A percentile compares a stretch with the other conserved stretches of the same genome.
These are phyloP conservation scores for Paramecium pentaurelia DNA, from an alignment of 73 alveolate genomes.

Conservation along the genomic window DNA sequence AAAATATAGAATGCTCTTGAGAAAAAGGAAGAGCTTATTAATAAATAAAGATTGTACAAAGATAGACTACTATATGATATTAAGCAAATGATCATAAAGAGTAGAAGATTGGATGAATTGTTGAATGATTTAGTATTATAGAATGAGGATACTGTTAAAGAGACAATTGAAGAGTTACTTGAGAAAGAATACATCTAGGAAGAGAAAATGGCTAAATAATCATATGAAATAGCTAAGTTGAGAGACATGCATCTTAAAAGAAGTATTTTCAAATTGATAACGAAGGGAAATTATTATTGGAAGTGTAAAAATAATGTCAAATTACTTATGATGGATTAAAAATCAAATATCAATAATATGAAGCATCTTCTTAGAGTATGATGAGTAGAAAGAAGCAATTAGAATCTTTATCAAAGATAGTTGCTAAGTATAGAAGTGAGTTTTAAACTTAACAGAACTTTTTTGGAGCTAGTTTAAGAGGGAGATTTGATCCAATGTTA, in stretches of 20 bases:
- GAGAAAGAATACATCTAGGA: neutral
- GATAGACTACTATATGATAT: neutral
- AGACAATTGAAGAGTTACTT: neutral
- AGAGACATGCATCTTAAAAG: neutral
- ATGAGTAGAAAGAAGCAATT: neutral
- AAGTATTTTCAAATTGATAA: neutral
- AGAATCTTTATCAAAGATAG: neutral
- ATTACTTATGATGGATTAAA: neutral
- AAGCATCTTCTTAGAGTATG: neutral
- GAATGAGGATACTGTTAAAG: neutral
- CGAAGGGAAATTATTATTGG: neutral
- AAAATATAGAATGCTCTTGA: neutral
- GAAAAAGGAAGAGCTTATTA: neutral
- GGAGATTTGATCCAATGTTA: neutral
- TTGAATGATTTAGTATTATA: neutral
- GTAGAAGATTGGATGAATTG: conserved; percentile 2
- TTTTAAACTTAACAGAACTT: neutral
- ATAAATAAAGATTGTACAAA: neutral
- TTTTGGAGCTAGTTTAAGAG: neutral
- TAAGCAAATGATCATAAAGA: neutral
- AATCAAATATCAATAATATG: neutral
- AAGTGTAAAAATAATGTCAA: neutral
- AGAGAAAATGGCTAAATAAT: neutral
- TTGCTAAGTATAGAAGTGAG: neutral
- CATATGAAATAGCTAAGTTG: neutral